Evolutionary conservation across 345 rosid genomes (phyloP), one percentile per base, ranked within the genome.

Genomic region (Pistacia vera): DNA sequence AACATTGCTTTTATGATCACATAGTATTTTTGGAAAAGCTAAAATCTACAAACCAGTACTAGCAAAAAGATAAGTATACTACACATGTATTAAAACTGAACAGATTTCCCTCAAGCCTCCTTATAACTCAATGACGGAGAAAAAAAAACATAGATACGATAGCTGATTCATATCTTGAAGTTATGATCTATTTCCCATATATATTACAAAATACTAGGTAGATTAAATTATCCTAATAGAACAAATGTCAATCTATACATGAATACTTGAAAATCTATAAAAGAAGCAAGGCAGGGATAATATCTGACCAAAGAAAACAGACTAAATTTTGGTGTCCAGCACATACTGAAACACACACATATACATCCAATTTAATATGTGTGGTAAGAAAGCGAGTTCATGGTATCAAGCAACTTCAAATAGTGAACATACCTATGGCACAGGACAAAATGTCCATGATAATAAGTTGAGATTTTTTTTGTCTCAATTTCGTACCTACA

Each of bases 361-460:
- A 35, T 12, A 56, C 7, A 70, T 4, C 2, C 30, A 70, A 70
- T 13, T 30, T 11, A 56, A 14, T n/a, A 2, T 11, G 36, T 5
- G 38, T 28, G 30, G 14, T 4, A 44, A 57, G 11, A 72, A 18
- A 74, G 20, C 46, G 5, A 41, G 46, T 4, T 41, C 46, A 41
- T 41, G 5, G 46, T 41, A 41, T 41, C 8, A 4, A 41, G 46
- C 46, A 41, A 41, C 46, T 41, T 46, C 30, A 71, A 71, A 60
- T 14, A 11, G 13, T 38, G 78, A 69, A 63, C 80, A 56, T 86
- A 93, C 99, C 99, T 63, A 52, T 56, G 25, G 38, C 63, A 72
- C 91, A 93, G 12, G 99, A 84, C 99, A 93, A 77, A 95, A 93
- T 51, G 97, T 93, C 98, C 99, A 95, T 8, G 94, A 91, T 76